These are phyloP conservation scores for Telopea speciosissima DNA, from an alignment of 177 flowering plant genomes.

Conservation along the genomic window DNA sequence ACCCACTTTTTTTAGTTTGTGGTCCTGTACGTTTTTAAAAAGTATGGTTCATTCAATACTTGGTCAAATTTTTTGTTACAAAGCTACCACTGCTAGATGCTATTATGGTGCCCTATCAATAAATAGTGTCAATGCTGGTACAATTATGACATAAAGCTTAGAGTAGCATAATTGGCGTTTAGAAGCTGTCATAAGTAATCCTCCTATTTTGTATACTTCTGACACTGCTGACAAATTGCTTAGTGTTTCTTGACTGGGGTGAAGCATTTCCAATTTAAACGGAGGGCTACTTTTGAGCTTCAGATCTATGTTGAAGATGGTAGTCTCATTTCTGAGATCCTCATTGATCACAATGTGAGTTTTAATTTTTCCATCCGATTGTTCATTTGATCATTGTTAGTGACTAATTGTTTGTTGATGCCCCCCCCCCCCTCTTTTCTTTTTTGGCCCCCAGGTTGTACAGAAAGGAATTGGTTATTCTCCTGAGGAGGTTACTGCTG, in stretches of 20 bases:
- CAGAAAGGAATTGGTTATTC: constrained; percentile 58
- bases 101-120: neutral
- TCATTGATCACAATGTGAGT: constrained; percentile 77
- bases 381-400: neutral
- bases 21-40: too few species aligned
- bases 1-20: too few species aligned
- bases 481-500: constrained; percentile 71
- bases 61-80: neutral
- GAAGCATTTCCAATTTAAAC: constrained; percentile 64
- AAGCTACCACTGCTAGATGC: neutral
- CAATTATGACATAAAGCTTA: neutral
- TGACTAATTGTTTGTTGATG: neutral
- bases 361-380: neutral
- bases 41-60: too few species aligned
- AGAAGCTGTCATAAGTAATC: neutral
- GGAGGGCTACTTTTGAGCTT: constrained; percentile 59
- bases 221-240: constrained; percentile 12
- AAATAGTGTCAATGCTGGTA: neutral
- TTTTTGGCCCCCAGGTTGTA: constrained; percentile 46
- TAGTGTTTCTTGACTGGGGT: constrained; percentile 90
- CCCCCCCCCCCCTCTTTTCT: neutral
- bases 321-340: constrained; percentile 81
- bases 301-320: constrained; percentile 87
- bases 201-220: neutral
- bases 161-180: neutral